Evolutionary conservation across 2,329 filamentous ascomycete genomes (phyloP), one percentile per base, ranked within the genome.

Genomic region (Trichocomaceae sp.): DNA sequence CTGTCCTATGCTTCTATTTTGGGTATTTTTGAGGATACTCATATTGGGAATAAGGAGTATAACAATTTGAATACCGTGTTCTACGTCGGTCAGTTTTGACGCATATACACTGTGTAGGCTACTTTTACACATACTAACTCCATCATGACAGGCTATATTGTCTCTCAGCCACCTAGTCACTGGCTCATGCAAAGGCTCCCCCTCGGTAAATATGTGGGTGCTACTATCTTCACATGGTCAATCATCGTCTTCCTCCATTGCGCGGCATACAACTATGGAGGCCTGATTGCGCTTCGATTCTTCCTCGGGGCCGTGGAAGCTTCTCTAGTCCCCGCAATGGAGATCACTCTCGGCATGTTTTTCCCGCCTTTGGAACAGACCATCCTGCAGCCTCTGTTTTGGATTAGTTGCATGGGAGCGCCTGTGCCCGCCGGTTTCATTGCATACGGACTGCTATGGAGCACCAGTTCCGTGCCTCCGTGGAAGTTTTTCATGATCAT

Each of bases 361-460:
- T 80, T 82, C 60, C 73, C 71, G 1, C 57, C 66, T 0, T 62
- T 71, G 9, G 77, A 80, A 42, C 72, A 71, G 9, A 70, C 74
- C 1, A 70, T 78, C 44, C 72, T 79, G 0, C 75, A 78, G 8
- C 71, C 79, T 0, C 64, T 82, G 0, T 81, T 81, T 56, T 82
- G 79, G 78, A 42, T 59, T 2, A 57, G 58, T 2, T 61, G 58
- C 13, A 47, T 60, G 47, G 59, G 56, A 3, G 49, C 72, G 0
- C 70, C 71, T 9, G 66, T 74, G 20, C 61, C 63, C 1, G 65
- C 69, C 0, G 72, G 68, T 0, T 73, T 75, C 33, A 69, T 75
- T 7, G 65, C 71, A 0, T 75, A 75, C 51, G 73, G 71, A 1
- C 61, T 75, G 1, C 66, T 75, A 5, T 73, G 62, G 56, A 69